Percentiles rank a stretch among this genome's conserved stretches.
Conservation (phyloP, 2,329 filamentous ascomycete species). For the Nothophaeocryptopus gaeumannii region DNA sequence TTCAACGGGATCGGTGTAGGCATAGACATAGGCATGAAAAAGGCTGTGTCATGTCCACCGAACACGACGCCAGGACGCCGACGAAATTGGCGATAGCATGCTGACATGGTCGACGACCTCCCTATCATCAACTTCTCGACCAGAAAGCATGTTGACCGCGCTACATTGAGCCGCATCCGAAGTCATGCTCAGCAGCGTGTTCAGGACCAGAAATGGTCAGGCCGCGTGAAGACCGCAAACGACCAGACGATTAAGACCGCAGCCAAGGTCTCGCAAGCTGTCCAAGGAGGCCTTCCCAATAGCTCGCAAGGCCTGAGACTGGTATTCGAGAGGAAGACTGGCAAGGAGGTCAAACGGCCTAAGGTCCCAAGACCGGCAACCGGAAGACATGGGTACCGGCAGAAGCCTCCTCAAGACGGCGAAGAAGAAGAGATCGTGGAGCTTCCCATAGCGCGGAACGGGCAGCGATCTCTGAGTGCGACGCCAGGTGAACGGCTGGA, state of each 20-base stretch:
- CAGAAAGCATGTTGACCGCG: slow-evolving; percentile 15
- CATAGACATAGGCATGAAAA: too few relatives aligned
- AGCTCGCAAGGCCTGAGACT: slow-evolving; percentile 10
- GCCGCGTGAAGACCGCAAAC: neutral
- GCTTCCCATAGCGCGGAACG: too few relatives aligned
- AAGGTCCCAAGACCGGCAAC: neutral
- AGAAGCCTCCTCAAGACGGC: slow-evolving; percentile 1
- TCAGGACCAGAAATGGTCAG: slow-evolving; percentile 19
- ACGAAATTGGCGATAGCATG: too few relatives aligned
- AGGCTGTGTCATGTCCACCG: too few relatives aligned
- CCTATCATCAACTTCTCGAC: slow-evolving; percentile 19
- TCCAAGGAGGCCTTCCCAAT: neutral
- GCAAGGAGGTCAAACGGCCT: slow-evolving; percentile 11
- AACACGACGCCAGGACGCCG: too few relatives aligned
- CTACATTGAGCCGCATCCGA: slow-evolving; percentile 19
- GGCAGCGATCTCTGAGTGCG: slow-evolving; percentile 9
- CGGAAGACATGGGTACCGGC: neutral
- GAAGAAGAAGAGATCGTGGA: slow-evolving; percentile 4
- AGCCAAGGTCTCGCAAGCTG: neutral
- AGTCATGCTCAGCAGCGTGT: slow-evolving; percentile 23
- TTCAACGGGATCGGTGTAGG: too few relatives aligned
- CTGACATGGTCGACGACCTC: slow-evolving; percentile 21
- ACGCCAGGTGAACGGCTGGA: slow-evolving; percentile 14
- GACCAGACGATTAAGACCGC: neutral
- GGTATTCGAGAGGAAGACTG: slow-evolving; percentile 16